phyloP scores from a whole-genome alignment of 305 asterid species.

The Solanum hybrid region DNA sequence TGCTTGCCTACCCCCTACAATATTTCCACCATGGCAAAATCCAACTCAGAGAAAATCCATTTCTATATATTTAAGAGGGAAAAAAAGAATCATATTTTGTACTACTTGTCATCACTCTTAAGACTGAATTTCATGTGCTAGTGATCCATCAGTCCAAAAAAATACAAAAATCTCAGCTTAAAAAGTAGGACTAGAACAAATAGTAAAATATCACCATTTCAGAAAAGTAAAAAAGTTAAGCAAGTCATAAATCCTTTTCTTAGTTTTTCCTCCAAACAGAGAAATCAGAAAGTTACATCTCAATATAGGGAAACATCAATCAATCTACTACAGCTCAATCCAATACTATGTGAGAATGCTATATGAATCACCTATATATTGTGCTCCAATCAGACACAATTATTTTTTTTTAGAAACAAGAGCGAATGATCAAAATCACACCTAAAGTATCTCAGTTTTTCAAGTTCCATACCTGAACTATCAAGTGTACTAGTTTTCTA shows the following conservation, averaged over 20 bases:
- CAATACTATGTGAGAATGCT: background rate
- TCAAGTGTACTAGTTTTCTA: background rate
- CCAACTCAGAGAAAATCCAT: background rate
- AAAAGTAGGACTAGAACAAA: background rate
- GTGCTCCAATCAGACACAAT: background rate
- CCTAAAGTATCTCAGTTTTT: background rate
- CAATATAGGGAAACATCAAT: background rate
- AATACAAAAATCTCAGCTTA: background rate
- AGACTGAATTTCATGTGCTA: background rate
- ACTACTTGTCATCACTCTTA: background rate
- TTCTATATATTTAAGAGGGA: background rate
- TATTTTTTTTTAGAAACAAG: background rate
- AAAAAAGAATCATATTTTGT: background rate
- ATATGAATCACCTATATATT: background rate
- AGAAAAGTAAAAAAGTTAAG: background rate
- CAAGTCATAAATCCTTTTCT: background rate
- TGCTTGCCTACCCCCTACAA: constrained; percentile 31
- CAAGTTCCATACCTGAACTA: background rate
- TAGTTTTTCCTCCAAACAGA: background rate
- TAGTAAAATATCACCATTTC: background rate
- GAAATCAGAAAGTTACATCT: background rate
- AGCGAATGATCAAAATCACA: background rate
- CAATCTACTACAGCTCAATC: background rate
- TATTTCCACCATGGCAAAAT: background rate
- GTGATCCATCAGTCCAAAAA: background rate